These are phyloP conservation scores for Pelagophyceae sp. DNA, from an alignment of 352 stramenopile species.

Conservation along the genomic window DNA sequence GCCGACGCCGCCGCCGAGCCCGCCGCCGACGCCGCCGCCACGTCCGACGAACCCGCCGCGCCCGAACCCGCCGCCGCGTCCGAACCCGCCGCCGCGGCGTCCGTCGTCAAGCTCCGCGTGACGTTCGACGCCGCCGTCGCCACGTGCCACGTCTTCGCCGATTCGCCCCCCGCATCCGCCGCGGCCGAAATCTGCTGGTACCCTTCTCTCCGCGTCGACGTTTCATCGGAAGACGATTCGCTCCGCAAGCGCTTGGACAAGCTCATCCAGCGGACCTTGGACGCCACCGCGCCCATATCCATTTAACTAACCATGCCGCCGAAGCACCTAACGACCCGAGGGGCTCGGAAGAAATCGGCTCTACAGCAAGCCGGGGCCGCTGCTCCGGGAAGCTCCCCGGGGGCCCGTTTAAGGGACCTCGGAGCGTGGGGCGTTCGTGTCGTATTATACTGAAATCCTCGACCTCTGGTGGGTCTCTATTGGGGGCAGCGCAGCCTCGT, in stretches of 20 bases:
- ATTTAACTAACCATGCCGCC: no score
- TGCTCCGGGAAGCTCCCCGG: no score
- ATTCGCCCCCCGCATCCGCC: neutral
- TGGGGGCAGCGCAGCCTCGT: no score
- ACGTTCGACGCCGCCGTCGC: neutral
- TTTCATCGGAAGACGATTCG: constrained; percentile 7
- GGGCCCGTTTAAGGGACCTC: no score
- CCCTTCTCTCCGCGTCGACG: neutral
- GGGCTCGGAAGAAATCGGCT: no score
- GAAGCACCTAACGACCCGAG: no score
- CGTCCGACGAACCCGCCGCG: neutral
- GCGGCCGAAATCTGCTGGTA: neutral
- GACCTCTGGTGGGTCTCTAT: no score
- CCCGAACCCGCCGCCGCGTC: neutral
- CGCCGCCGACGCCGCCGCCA: neutral
- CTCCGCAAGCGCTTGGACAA: neutral
- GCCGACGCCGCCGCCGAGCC: neutral
- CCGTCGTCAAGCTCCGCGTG: neutral
- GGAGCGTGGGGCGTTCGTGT: no score
- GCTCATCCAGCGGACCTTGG: neutral
- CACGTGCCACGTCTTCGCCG: neutral
- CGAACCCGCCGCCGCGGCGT: neutral
- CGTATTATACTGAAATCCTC: no score
- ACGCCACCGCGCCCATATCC: neutral
- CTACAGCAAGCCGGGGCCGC: no score